Percentiles rank a stretch among this genome's conserved stretches.
Evolutionary conservation across 106 monocot species (phyloP).

Genomic region (Allium fistulosum): DNA sequence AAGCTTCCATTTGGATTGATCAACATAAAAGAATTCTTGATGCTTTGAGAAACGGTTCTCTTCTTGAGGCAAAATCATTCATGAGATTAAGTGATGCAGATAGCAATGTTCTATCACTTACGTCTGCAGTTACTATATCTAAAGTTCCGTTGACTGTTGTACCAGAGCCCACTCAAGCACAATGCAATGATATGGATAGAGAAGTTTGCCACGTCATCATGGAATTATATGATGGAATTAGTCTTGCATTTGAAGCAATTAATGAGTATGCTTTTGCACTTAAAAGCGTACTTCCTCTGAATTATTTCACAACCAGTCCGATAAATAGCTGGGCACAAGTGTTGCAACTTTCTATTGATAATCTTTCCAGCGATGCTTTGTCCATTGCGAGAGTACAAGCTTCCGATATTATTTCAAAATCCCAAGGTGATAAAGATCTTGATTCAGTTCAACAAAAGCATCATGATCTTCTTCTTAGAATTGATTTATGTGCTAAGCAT

Average conservation of each 20-base stretch:
- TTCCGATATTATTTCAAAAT: constrained; percentile 67
- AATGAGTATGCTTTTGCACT: constrained; percentile 66
- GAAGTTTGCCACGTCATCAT: constrained; percentile 53
- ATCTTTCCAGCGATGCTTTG: constrained; percentile 65
- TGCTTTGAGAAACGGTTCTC: constrained; percentile 53
- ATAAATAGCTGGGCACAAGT: constrained; percentile 76
- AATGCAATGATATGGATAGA: constrained; percentile 80
- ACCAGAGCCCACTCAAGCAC: constrained; percentile 86
- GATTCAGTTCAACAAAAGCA: constrained; percentile 63
- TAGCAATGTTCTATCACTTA: constrained; percentile 61
- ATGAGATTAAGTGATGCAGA: constrained; percentile 38
- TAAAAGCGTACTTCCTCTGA: constrained; percentile 71
- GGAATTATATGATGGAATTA: constrained; percentile 69
- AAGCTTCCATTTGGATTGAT: constrained; percentile 70
- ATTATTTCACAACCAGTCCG: constrained; percentile 78
- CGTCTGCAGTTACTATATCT: constrained; percentile 59
- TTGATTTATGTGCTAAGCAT: constrained; percentile 52
- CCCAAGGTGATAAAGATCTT: constrained; percentile 30
- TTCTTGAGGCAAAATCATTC: constrained; percentile 39
- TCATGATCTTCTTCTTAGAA: constrained; percentile 43
- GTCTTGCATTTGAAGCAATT: constrained; percentile 57
- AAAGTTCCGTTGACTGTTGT: constrained; percentile 92
- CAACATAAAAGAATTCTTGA: constrained; percentile 76
- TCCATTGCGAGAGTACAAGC: constrained; percentile 60
- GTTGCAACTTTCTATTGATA: constrained; percentile 65